Evolutionary conservation across 1,139 yeast genomes (phyloP), one percentile per base, ranked within the genome.

Genomic region (Yamadazyma oceani): DNA sequence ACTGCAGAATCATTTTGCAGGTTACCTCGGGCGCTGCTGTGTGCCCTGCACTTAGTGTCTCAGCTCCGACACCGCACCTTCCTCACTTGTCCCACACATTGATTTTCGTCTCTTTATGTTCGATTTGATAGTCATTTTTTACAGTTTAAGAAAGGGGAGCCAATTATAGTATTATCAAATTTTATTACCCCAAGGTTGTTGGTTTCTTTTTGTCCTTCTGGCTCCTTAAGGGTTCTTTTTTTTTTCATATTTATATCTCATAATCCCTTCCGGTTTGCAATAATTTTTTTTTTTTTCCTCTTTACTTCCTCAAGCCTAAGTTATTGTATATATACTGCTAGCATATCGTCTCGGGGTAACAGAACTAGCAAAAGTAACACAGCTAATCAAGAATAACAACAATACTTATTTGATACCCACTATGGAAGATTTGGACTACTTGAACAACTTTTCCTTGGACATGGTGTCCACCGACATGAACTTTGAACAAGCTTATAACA

Each of bases 401-500:
- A n/a, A n/a, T n/a, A n/a, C n/a, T n/a, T n/a, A n/a, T n/a, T n/a
- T n/a, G n/a, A n/a, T n/a, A n/a, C n/a, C n/a, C n/a, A n/a, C 10
- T 6, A 38, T 43, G 41, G 46, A 43, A 15, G 44, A 44, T 16
- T 29, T 44, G 27, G 49, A 45, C 19, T 31, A 35, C 23, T 41
- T 46, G 30, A 53, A 53, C 32, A 43, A 46, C 31, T 56, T 55
- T 36, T 55, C 60, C 5, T 49, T 60, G 35, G 66, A 61, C 35
- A 55, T 61, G 55, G 59, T 61, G 25, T 54, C 64, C n/a, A 50
- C 60, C 11, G 75, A 69, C 51, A 70, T 71, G 75, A 71, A 70
- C 42, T 70, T 71, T 39, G 76, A 71, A 54, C 74, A 69, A 51
- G 75, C 75, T 17, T 71, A 67, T 47, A 49, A 57, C 26, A 65